These are phyloP conservation scores for Macaranga tanarius DNA, from an alignment of 441 rosid genomes.

Conservation along the genomic window DNA sequence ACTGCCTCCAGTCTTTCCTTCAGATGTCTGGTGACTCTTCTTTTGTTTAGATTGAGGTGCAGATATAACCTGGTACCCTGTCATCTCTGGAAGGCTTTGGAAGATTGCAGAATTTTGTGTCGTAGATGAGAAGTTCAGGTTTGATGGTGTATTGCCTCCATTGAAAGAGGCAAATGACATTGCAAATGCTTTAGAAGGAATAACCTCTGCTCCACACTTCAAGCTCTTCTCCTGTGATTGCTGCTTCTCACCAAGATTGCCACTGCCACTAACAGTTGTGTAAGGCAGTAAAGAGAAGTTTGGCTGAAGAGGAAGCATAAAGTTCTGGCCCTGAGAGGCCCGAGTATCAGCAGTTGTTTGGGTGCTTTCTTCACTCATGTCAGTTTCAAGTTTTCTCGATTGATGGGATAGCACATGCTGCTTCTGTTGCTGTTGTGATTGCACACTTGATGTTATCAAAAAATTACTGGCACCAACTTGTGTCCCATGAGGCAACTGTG, in stretches of 20 bases:
- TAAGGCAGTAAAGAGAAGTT: slow-evolving; percentile 49
- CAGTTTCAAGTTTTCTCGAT: slow-evolving; percentile 41
- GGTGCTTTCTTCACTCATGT: slow-evolving; percentile 54
- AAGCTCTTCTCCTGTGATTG: slow-evolving; percentile 41
- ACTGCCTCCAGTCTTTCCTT: slow-evolving; percentile 47
- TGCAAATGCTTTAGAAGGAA: slow-evolving; percentile 62
- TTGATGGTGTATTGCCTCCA: slow-evolving; percentile 43
- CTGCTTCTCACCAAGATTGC: slow-evolving; percentile 52
- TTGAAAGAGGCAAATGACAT: slow-evolving; percentile 61
- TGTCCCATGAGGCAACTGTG: slow-evolving; percentile 47
- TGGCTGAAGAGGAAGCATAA: slow-evolving; percentile 46
- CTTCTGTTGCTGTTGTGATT: slow-evolving; percentile 51
- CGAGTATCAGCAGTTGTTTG: slow-evolving; percentile 54
- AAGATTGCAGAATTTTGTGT: slow-evolving; percentile 60
- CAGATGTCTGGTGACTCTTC: slow-evolving; percentile 51
- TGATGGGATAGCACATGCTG: slow-evolving; percentile 55
- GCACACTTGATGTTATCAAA: slow-evolving; percentile 44
- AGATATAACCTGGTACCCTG: slow-evolving; percentile 48
- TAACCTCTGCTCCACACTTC: slow-evolving; percentile 50
- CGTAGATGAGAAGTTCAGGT: slow-evolving; percentile 58
- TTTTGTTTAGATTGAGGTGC: slow-evolving; percentile 57
- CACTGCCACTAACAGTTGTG: slow-evolving; percentile 36
- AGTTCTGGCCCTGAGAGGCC: slow-evolving; percentile 54
- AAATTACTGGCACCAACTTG: slow-evolving; percentile 35
- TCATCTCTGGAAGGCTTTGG: slow-evolving; percentile 59